Evolutionary conservation across 1,139 yeast genomes (phyloP).

Genomic region (Geotrichum fermentans): DNA sequence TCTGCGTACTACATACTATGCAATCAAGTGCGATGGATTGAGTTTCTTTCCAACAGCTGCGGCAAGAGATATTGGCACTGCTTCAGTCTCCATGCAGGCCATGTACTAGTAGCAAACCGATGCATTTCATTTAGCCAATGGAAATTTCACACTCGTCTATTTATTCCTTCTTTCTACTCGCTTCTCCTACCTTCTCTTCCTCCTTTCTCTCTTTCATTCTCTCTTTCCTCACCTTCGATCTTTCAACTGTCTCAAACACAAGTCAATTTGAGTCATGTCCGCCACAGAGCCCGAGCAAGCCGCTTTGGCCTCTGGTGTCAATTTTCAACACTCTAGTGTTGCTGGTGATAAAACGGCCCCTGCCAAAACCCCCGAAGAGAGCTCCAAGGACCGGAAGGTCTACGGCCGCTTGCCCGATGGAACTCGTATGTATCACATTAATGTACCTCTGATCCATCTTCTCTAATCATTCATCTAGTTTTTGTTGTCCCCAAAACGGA

Average conservation of each 20-base stretch:
- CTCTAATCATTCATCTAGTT: conserved; percentile 19
- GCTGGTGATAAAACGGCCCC: background rate
- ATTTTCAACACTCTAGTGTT: conserved; percentile 3
- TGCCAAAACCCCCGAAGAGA: conserved; percentile 1
- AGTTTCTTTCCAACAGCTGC: too few species aligned
- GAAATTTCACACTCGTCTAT: background rate
- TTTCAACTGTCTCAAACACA: background rate
- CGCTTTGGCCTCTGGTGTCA: conserved; percentile 15
- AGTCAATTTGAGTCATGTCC: background rate
- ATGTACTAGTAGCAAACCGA: too few species aligned
- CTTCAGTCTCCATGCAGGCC: too few species aligned
- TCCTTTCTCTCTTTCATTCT: background rate
- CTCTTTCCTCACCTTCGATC: background rate
- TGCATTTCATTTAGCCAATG: too few species aligned
- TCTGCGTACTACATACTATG: too few species aligned
- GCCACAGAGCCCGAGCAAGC: conserved; percentile 16
- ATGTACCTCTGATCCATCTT: background rate
- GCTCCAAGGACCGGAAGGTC: conserved; percentile 10
- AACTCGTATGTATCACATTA: conserved; percentile 10
- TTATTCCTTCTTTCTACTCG: background rate
- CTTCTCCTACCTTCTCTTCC: background rate
- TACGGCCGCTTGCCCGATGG: conserved; percentile 22
- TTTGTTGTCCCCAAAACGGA: conserved; percentile 75
- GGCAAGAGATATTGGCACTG: too few species aligned
- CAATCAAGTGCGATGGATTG: too few species aligned